Base-by-base conservation (phyloP, 2,329 filamentous ascomycete genomes). In the Geosmithia flava region DNA sequence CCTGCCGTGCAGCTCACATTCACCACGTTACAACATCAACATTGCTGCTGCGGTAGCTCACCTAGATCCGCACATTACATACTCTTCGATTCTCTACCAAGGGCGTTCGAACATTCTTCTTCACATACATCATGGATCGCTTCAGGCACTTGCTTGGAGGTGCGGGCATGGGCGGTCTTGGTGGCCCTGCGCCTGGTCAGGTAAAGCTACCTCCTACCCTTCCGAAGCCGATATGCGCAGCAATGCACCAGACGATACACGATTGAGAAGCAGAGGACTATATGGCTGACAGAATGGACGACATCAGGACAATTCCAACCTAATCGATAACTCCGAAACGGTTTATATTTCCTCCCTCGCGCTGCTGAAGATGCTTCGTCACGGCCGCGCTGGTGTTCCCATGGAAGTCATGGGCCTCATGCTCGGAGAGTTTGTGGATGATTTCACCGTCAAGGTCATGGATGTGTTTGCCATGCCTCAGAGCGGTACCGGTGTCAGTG, bases 331-430 rank as follows among this genome's bases (percentile, higher is more conserved):
- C 72, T 95, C 91, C 59, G 93, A 98, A 74, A 98, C 93, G 33
- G 93, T 98, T 57, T 95, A 98, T 72, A 98, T 98, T 60, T 98
- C 93, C 47, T 98, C 93, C 45, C 81, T 98, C 52, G 93, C 93
- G 47, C 78, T 98, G 47, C 76, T 98, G 59, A 98, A 98, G 78
- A 98, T 98, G 93, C 77, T 98, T 67, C 84, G 93, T 65, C 93
- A 98, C 69, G 93, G 93, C 54, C 85, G 93, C 56, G 93, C 93
- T 41, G 93, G 93, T 72, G 93, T 98, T 55, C 93, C 93, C 19
- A 98, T 98, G 93, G 93, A 98, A 75, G 93, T 98, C 65, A 98
- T 98, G 93, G 93, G 93, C 53, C 74, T 98, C 64, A 98, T 98
- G 93, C 71, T 97, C 60, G 93, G 93, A 65, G 93, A 97, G 67